Base-by-base conservation (phyloP, 2,329 filamentous ascomycete genomes). In the Ascochyta rabiei region DNA sequence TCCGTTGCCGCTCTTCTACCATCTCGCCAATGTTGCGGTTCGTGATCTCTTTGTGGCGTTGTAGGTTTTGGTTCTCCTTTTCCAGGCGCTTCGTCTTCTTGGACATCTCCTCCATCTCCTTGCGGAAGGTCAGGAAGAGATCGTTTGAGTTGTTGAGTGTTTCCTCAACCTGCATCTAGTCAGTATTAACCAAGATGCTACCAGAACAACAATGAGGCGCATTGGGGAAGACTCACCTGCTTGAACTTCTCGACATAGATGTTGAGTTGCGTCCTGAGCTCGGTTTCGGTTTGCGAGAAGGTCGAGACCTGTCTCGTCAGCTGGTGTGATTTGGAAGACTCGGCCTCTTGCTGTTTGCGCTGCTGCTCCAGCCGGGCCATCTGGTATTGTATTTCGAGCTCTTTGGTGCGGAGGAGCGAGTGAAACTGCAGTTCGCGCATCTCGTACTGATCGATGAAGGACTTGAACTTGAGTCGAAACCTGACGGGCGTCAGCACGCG, bases 221-320 rank as follows among this genome's bases (percentile, higher is more conserved):
- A 34, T 44, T 48, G 30, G 54, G 47, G 42, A 47, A 45, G 15
- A 57, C 72, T 76, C 85, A 96, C 93, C 90, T 99, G 95, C 81
- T 98, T 98, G 79, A 98, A 98, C 79, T 98, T 99, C 74, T 99
- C 95, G 23, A 97, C 93, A 69, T 99, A 99, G 67, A 97, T 93
- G 75, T 97, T 98, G 67, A 99, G 86, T 77, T 99, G 95, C 68
- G 91, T 96, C 56, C 95, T 83, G 50, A 99, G 83, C 76, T 98
- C 93, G 15, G 90, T 89, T 77, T 99, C 95, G 9, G 93, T 98
- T 76, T 96, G 95, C 31, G 92, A 95, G 74, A 98, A 97, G 2
- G 92, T 96, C 63, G 93, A 91, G 21, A 98, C 92, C 77, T 99
- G 95, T 31, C 87, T 83, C 66, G 95, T 96, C 47, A 99, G 82